Base-by-base conservation (phyloP, 257 asterid species). In the Ballota nigra region DNA sequence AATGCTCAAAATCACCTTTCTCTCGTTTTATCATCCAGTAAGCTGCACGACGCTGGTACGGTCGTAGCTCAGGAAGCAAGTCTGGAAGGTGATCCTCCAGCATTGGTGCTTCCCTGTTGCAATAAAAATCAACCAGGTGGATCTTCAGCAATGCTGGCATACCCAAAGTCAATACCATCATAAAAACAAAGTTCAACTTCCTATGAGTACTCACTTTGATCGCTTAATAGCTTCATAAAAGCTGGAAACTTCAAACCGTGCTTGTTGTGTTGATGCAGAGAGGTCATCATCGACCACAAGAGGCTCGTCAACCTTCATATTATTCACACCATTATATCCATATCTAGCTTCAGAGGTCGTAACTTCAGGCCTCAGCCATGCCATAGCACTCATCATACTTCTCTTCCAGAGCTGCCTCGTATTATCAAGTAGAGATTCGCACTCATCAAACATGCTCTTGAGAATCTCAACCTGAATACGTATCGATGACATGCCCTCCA, bases 221-320 rank as follows among this genome's bases (percentile, higher is more conserved):
- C 96, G 98, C 80, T 85, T 94, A 80, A 94, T 89, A 74, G 98
- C 98, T 78, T 94, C 99, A 77, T 94, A 94, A 85, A 94, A 89
- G 66, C 92, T 78, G 69, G 95, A 83, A 67, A 85, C 89, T 53
- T 89, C 98, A 82, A 94, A 86, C 74, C 78, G 79, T 58, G 78
- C 74, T 59, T 58, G 80, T 43, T 82, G 81, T 72, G 71, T 86
- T 62, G 84, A 61, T 55, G 77, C 76, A 62, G 81, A 69, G 34
- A 78, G 59, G 61, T 80, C 84, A 72, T 49, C 81, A 76, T 76
- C 83, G 8, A 34, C 68, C 20, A 70, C 75, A 63, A 71, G 24
- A 77, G 81, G 73, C 29, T 75, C 79, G 70, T 79, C 89, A 51
- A 47, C 73, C 69, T 79, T 87, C 73, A 31, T 29, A 57, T 73